Evolutionary conservation across 768 basidiomycete genomes (phyloP).

Genomic region (Fistulinella prunicolor): DNA sequence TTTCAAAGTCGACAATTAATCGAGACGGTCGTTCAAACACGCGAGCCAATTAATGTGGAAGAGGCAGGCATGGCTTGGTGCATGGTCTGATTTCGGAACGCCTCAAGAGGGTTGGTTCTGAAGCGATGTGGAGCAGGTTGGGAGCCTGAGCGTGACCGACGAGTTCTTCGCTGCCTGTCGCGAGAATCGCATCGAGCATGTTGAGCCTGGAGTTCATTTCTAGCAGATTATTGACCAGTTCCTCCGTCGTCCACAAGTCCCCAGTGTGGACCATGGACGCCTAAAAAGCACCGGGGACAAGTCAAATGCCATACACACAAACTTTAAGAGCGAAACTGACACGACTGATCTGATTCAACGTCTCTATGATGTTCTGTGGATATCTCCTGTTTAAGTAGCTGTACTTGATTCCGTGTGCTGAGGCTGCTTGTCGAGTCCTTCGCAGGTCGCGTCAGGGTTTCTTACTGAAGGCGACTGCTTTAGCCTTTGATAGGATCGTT

Average conservation of each 20-base stretch:
- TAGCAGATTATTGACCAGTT: constrained; percentile 92
- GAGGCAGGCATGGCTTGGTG: constrained; percentile 88
- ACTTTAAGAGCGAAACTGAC: constrained; percentile 44
- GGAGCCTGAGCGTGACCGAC: constrained; percentile 85
- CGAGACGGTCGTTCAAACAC: constrained; percentile 86
- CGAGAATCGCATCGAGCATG: constrained; percentile 73
- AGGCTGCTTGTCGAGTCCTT: constrained; percentile 82
- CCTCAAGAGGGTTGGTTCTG: constrained; percentile 88
- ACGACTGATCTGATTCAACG: constrained; percentile 91
- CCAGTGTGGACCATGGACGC: constrained; percentile 42
- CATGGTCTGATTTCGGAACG: constrained; percentile 92
- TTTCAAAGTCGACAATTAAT: constrained; percentile 80
- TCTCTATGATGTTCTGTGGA: constrained; percentile 50
- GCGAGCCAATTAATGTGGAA: constrained; percentile 59
- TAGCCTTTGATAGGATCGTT: constrained; percentile 91
- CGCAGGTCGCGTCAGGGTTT: constrained; percentile 87
- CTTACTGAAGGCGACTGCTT: constrained; percentile 84
- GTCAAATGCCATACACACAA: neutral
- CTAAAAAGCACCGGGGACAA: constrained; percentile 64
- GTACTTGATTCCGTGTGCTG: constrained; percentile 72
- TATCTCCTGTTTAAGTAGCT: constrained; percentile 86
- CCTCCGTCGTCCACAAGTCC: constrained; percentile 91
- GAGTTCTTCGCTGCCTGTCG: constrained; percentile 70
- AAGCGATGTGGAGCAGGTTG: constrained; percentile 90
- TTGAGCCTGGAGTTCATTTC: constrained; percentile 88